These are phyloP conservation scores for Alternaria ventricosa DNA, from an alignment of 2,329 filamentous ascomycete genomes.

Conservation along the genomic window DNA sequence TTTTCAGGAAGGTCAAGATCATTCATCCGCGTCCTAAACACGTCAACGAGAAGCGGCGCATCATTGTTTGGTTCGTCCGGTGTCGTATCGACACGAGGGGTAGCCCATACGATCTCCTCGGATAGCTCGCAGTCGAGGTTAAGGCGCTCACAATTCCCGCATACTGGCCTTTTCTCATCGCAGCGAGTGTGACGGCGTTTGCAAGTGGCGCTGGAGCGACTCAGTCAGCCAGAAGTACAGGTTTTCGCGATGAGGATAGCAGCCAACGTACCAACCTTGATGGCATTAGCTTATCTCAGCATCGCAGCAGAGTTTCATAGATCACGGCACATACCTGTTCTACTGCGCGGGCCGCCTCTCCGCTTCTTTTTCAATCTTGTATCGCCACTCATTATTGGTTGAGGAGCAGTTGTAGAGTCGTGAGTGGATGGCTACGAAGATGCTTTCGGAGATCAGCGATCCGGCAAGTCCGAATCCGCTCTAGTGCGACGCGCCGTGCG, in stretches of 20 bases:
- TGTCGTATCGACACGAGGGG: neutral
- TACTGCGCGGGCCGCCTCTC: constrained; percentile 32
- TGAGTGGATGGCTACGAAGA: neutral
- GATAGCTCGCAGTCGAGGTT: constrained; percentile 36
- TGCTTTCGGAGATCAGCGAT: neutral
- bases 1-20: constrained; percentile 27
- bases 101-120: constrained; percentile 25
- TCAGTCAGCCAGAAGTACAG: neutral
- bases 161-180: constrained; percentile 43
- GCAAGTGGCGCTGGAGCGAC: constrained; percentile 35
- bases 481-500: neutral
- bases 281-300: neutral
- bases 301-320: neutral
- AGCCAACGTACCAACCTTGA: constrained; percentile 11
- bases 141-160: constrained; percentile 41
- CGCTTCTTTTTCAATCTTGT: constrained; percentile 27
- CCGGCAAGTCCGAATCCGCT: neutral
- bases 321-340: constrained; percentile 24
- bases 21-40: constrained; percentile 34
- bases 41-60: constrained; percentile 21
- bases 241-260: neutral
- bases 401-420: neutral
- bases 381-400: constrained; percentile 1
- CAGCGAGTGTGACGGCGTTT: constrained; percentile 45
- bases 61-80: constrained; percentile 5